Evolutionary conservation across 2,329 filamentous ascomycete genomes (phyloP).

Genomic region (Cladosporium sp.): DNA sequence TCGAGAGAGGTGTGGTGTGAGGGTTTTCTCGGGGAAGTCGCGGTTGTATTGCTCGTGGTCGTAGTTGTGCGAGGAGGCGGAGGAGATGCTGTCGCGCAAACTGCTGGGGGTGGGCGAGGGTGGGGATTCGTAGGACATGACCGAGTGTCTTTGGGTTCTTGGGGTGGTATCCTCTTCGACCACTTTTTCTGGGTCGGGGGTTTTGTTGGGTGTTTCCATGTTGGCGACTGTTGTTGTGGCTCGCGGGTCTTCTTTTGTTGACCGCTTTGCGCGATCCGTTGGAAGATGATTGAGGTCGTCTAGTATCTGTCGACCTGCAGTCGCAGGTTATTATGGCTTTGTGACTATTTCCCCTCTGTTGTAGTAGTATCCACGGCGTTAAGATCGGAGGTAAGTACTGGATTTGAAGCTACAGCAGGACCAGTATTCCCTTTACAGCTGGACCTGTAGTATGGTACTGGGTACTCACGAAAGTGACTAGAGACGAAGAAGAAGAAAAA

Average conservation of each 20-base stretch:
- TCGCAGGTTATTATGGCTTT: background rate
- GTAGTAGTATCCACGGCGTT: background rate
- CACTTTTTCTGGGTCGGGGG: background rate
- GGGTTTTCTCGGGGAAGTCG: constrained; percentile 20
- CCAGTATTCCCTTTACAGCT: too few species aligned
- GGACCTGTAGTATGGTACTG: too few species aligned
- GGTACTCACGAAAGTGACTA: background rate
- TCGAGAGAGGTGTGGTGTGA: constrained; percentile 25
- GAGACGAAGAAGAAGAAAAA: background rate
- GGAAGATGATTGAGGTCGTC: too few species aligned
- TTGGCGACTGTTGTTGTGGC: background rate
- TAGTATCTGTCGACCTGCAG: too few species aligned
- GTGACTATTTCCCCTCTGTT: background rate
- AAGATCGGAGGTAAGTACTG: background rate
- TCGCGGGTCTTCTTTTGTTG: too few species aligned
- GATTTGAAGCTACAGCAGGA: background rate
- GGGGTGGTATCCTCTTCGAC: background rate
- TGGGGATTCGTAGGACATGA: constrained; percentile 26
- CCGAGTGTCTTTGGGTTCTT: background rate
- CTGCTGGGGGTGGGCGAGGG: constrained; percentile 19
- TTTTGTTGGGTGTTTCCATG: background rate
- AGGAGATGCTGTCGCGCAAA: constrained; percentile 22
- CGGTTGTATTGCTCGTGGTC: constrained; percentile 20
- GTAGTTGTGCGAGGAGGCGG: constrained; percentile 16
- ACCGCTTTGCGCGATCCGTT: too few species aligned